Percentiles rank a stretch among this genome's conserved stretches.
These are phyloP conservation scores for Pythium brassicae DNA, from an alignment of 352 stramenopile genomes.

Conservation along the genomic window DNA sequence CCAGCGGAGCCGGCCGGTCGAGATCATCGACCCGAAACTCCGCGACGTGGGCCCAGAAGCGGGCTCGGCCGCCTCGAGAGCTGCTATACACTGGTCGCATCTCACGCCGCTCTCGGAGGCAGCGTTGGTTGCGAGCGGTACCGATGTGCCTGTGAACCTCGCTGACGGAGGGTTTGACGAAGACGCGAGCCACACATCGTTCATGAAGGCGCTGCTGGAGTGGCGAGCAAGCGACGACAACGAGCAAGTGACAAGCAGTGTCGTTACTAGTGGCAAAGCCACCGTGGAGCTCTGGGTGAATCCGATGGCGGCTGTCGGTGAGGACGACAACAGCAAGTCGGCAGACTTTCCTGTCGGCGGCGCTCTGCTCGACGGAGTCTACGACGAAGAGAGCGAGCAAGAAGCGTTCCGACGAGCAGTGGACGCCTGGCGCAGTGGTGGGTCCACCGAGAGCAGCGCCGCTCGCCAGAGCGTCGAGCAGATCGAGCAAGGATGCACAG, in stretches of 20 bases:
- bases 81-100: slow-evolving; percentile 64
- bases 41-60: slow-evolving; percentile 32
- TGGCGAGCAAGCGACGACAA: slow-evolving; percentile 52
- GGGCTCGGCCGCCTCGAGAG: slow-evolving; percentile 16
- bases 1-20: slow-evolving; percentile 5
- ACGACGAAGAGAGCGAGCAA: slow-evolving; percentile 69
- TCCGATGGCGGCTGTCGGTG: slow-evolving; percentile 23
- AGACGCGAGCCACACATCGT: slow-evolving; percentile 65
- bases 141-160: slow-evolving; percentile 57
- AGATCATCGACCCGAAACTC: slow-evolving; percentile 66
- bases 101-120: slow-evolving; percentile 48
- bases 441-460: neutral
- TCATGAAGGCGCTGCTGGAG: slow-evolving; percentile 76
- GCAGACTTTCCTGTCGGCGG: slow-evolving; percentile 11
- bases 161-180: slow-evolving; percentile 75
- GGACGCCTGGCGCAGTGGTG: slow-evolving; percentile 45
- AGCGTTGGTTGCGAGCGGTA: slow-evolving; percentile 7
- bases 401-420: slow-evolving; percentile 59
- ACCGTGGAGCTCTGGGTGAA: slow-evolving; percentile 62
- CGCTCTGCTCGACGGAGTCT: slow-evolving; percentile 49
- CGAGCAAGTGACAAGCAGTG: neutral
- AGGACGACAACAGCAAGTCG: slow-evolving; percentile 8
- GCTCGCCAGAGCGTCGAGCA: slow-evolving; percentile 21
- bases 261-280: slow-evolving; percentile 26
- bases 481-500: slow-evolving; percentile 40